Base-by-base conservation (phyloP, 164 flowering plant genomes). In the Echeveria elegans region DNA sequence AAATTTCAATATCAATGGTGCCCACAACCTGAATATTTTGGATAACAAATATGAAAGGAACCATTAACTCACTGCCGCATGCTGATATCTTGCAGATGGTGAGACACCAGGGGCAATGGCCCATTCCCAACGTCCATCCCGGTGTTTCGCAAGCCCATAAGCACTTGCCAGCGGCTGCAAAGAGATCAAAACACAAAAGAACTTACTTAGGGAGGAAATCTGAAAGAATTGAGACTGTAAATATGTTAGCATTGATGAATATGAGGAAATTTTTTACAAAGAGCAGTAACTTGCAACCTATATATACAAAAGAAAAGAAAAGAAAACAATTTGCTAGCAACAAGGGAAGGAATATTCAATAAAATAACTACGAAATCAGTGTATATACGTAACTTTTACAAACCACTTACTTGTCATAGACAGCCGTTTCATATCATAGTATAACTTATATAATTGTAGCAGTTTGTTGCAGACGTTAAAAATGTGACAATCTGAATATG, bases 121-220 rank as follows among this genome's bases (percentile, higher is more conserved):
- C 99, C 99, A 95, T 80, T 92, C 99, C 99, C 99, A 95, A 19
- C 97, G 93, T 70, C 99, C 99, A 80, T 95, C 99, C 76, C 99
- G 83, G 71, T 92, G 99, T 75, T 92, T 95, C 40, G 99, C 99
- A 72, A 95, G 96, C 62, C 99, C 99, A 83, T 92, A 95, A 65
- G 99, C 99, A 82, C 96, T 92, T 37, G 97, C 86, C 64, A 92
- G 69, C 31, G 99, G 99, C 99, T 95, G 81, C 74, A 75, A 28
- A 63, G 64, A 4, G 52, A 68, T 58, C 26, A 26, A 68, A 19
- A 41, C 10, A 36, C 24, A 12, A 0, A 0, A 24, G 30, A 16
- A 65, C 14, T n/a, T n/a, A n/a, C n/a, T 11, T 6, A 67, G 21
- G 62, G 6, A 34, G 0, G 53, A 29, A 30, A 19, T 29, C n/a